Conservation (phyloP, 208 protist genomes). For the Leishmania turanica region DNA sequence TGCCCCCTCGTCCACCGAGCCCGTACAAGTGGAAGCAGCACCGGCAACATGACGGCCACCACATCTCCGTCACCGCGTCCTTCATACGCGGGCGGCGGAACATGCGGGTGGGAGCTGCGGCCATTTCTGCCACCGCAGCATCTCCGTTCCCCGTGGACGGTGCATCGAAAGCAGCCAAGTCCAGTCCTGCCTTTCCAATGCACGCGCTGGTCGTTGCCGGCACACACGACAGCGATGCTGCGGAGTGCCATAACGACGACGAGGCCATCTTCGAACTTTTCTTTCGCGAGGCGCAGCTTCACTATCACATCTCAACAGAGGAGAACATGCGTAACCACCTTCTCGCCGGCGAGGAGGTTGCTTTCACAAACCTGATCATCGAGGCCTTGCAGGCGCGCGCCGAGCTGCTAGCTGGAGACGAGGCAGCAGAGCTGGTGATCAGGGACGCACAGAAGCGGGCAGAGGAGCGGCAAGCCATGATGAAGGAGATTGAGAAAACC, state of each 20-base stretch:
- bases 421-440: constrained; percentile 37
- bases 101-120: not conserved
- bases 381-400: constrained; percentile 17
- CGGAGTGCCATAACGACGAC: not conserved
- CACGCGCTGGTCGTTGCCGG: not conserved
- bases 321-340: constrained; percentile 27
- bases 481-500: constrained; percentile 51
- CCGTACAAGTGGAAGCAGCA: constrained; percentile 53
- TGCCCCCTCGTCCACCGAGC: constrained; percentile 57
- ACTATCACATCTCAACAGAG: constrained; percentile 33
- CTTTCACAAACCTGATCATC: constrained; percentile 23
- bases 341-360: constrained; percentile 41
- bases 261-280: constrained; percentile 24
- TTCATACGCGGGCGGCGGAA: constrained; percentile 21
- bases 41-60: not conserved
- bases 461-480: constrained; percentile 24
- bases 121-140: not conserved
- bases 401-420: constrained; percentile 28
- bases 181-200: not conserved
- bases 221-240: not conserved
- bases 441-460: constrained; percentile 31
- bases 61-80: constrained; percentile 29
- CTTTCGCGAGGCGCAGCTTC: constrained; percentile 26
- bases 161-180: not conserved
- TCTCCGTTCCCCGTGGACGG: not conserved